phyloP scores from a whole-genome alignment of 441 rosid species.

The Populus hybrid region DNA sequence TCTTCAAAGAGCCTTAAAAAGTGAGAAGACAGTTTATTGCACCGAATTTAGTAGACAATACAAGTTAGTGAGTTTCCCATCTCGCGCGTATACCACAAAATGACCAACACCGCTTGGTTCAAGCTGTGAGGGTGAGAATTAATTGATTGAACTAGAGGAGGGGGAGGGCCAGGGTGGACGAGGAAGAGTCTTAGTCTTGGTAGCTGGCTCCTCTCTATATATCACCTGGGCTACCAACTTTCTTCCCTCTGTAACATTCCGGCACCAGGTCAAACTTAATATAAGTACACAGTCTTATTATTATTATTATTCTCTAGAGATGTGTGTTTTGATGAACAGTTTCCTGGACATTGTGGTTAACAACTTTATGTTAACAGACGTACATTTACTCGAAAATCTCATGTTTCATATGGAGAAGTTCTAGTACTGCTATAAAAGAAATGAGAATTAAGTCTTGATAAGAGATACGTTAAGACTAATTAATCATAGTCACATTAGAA shows the following conservation, averaged over 20 bases:
- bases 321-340: neutral
- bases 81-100: neutral
- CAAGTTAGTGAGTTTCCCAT: neutral
- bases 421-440: neutral
- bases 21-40: conserved; percentile 18
- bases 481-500: neutral
- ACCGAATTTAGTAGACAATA: conserved; percentile 13
- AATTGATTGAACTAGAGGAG: neutral
- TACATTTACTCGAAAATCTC: neutral
- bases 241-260: neutral
- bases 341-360: neutral
- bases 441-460: neutral
- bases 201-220: conserved; percentile 14
- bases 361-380: neutral
- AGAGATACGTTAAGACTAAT: neutral
- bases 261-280: conserved; percentile 3
- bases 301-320: neutral
- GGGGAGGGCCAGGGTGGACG: neutral
- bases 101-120: neutral
- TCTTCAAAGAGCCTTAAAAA: conserved; percentile 22
- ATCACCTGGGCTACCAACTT: conserved; percentile 12
- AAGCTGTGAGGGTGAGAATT: neutral
- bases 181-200: neutral
- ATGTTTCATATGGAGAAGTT: neutral
- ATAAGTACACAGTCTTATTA: neutral